Conservation (phyloP, 2,329 filamentous ascomycete species). For the Aspergillus tamarii region DNA sequence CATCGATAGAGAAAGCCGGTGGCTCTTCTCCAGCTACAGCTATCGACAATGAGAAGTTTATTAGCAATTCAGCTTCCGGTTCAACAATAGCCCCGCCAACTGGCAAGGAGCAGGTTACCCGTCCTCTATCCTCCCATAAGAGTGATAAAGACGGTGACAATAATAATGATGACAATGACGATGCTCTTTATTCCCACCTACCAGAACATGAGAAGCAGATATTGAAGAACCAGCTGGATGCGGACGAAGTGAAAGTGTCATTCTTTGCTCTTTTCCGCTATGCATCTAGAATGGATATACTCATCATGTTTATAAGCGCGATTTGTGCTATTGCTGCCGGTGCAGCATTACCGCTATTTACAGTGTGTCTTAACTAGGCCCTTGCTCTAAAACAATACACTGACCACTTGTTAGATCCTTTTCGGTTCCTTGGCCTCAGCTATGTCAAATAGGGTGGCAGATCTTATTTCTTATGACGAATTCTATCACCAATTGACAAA, state of each 20-base stretch:
- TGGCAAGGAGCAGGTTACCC: slow-evolving; percentile 23
- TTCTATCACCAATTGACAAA: slow-evolving; percentile 65
- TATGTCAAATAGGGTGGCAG: slow-evolving; percentile 68
- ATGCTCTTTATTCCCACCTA: slow-evolving; percentile 64
- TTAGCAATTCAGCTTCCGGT: slow-evolving; percentile 23
- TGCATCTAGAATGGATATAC: slow-evolving; percentile 65
- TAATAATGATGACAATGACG: slow-evolving; percentile 46
- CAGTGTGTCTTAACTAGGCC: slow-evolving; percentile 48
- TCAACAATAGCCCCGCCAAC: slow-evolving; percentile 24
- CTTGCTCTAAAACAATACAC: neutral
- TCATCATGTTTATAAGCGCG: slow-evolving; percentile 64
- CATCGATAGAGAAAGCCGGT: slow-evolving; percentile 5
- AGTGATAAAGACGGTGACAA: slow-evolving; percentile 21
- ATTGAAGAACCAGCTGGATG: slow-evolving; percentile 69
- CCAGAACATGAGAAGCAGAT: slow-evolving; percentile 68
- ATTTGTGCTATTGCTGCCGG: slow-evolving; percentile 72
- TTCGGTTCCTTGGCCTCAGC: slow-evolving; percentile 76
- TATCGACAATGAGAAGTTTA: slow-evolving; percentile 21
- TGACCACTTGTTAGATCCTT: slow-evolving; percentile 50
- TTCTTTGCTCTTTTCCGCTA: slow-evolving; percentile 71
- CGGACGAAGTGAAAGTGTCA: slow-evolving; percentile 66
- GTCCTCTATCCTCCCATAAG: slow-evolving; percentile 14
- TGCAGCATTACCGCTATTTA: slow-evolving; percentile 78
- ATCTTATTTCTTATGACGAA: slow-evolving; percentile 50
- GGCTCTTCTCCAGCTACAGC: slow-evolving; percentile 6